phyloP scores from a whole-genome alignment of 192 early-diverging fungal species.

The Entomortierella chlamydospora region DNA sequence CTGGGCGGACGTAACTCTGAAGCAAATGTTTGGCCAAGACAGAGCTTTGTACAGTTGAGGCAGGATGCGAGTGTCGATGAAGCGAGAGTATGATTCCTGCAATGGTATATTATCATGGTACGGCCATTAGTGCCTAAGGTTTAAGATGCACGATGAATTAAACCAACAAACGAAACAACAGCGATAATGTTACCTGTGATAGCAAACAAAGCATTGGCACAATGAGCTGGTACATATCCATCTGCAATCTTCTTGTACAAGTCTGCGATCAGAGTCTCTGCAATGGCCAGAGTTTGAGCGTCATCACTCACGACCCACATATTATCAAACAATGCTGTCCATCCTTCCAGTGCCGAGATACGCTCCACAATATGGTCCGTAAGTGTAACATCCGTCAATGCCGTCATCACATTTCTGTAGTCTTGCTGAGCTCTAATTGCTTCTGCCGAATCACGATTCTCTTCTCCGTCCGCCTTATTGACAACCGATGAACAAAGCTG shows the following conservation, averaged over 20 bases:
- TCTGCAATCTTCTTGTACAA: slow-evolving; percentile 50
- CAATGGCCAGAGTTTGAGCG: slow-evolving; percentile 18
- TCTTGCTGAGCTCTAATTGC: slow-evolving; percentile 43
- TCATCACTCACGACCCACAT: slow-evolving; percentile 40
- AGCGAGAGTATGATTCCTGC: slow-evolving; percentile 28
- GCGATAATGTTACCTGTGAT: slow-evolving; percentile 54
- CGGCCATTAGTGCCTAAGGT: neutral
- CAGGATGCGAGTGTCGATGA: slow-evolving; percentile 33
- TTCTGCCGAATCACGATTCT: slow-evolving; percentile 8
- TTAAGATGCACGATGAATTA: too few species aligned
- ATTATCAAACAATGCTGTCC: slow-evolving; percentile 61
- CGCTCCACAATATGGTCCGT: slow-evolving; percentile 66
- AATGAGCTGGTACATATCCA: slow-evolving; percentile 50
- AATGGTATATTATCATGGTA: neutral
- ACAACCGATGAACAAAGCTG: slow-evolving; percentile 30
- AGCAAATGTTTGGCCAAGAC: slow-evolving; percentile 41
- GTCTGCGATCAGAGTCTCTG: slow-evolving; percentile 47
- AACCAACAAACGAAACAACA: too few species aligned
- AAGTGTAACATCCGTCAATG: slow-evolving; percentile 60
- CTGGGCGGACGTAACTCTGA: slow-evolving; percentile 38
- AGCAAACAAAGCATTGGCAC: slow-evolving; percentile 54
- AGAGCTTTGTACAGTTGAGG: slow-evolving; percentile 41
- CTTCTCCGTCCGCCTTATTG: neutral
- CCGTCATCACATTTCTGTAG: slow-evolving; percentile 60
- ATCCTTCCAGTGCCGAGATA: slow-evolving; percentile 51